phyloP scores from a whole-genome alignment of 225 moss, liverwort and hornwort species.

The Neckera pumila region DNA sequence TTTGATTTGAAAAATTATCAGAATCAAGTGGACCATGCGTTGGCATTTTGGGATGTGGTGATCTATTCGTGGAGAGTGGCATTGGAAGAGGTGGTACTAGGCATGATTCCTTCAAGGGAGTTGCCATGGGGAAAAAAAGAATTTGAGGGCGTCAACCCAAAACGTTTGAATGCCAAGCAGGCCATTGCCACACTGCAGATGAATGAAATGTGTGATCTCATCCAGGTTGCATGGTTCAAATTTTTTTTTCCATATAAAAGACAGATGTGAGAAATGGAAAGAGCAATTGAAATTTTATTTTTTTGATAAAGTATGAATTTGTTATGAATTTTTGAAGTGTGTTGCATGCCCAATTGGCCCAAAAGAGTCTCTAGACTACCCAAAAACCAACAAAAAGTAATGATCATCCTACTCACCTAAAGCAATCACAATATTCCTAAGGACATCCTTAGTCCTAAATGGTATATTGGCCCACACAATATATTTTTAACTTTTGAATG shows the following conservation, averaged over 20 bases:
- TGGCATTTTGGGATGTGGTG: slow-evolving; percentile 58
- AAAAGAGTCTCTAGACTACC: too few relatives aligned
- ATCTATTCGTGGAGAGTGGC: slow-evolving; percentile 53
- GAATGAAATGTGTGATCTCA: slow-evolving; percentile 52
- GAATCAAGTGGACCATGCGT: slow-evolving; percentile 38
- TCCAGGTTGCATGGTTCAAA: slow-evolving; percentile 28
- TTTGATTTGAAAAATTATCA: not conserved
- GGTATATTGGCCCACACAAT: too few relatives aligned
- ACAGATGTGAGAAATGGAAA: too few relatives aligned
- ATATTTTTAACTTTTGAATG: too few relatives aligned
- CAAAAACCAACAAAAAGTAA: too few relatives aligned
- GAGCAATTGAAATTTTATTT: too few relatives aligned
- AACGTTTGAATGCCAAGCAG: not conserved
- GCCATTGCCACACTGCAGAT: slow-evolving; percentile 47
- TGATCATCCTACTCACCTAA: too few relatives aligned
- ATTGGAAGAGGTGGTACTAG: slow-evolving; percentile 54
- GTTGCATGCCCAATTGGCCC: fast-evolving
- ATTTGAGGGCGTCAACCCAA: slow-evolving; percentile 20
- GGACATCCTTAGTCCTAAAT: too few relatives aligned
- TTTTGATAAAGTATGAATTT: too few relatives aligned
- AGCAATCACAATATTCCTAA: too few relatives aligned
- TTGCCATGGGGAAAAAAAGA: slow-evolving; percentile 63
- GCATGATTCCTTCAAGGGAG: not conserved
- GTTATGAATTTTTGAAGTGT: too few relatives aligned
- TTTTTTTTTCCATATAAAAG: too few relatives aligned